Evolutionary conservation across 140 eudicot species (phyloP).

Genomic region (Senecio squalidus): DNA sequence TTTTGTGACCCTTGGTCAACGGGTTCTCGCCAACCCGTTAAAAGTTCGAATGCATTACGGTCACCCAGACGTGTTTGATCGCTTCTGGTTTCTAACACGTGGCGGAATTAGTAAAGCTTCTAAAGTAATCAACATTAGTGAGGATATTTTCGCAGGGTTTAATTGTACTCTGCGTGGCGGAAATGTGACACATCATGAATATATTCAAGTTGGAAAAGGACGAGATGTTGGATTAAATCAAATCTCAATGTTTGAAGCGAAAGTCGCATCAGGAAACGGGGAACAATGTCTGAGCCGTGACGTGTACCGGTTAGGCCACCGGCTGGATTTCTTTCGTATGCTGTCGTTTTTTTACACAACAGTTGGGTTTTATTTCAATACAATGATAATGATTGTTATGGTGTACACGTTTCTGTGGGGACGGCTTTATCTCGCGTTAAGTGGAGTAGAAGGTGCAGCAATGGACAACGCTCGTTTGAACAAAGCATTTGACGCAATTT

Average conservation of each 20-base stretch:
- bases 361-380: constrained; percentile 79
- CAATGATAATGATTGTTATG: constrained; percentile 71
- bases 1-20: constrained; percentile 88
- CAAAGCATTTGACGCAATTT: constrained; percentile 51
- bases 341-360: constrained; percentile 79
- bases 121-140: constrained; percentile 76
- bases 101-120: constrained; percentile 97
- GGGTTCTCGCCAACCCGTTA: constrained; percentile 90
- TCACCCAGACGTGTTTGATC: constrained; percentile 93
- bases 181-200: constrained; percentile 89
- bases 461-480: constrained; percentile 40
- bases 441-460: constrained; percentile 71
- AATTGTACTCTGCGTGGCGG: constrained; percentile 88
- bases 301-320: constrained; percentile 85
- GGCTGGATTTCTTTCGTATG: constrained; percentile 95
- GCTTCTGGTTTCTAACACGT: constrained; percentile 85
- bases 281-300: constrained; percentile 90
- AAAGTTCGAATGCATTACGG: constrained; percentile 97
- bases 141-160: constrained; percentile 90
- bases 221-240: constrained; percentile 96
- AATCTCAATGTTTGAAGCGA: constrained; percentile 95
- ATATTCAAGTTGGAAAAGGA: constrained; percentile 92
- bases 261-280: constrained; percentile 92
- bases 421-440: constrained; percentile 79
- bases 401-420: constrained; percentile 84